phyloP scores from a whole-genome alignment of 2,329 filamentous ascomycete species.

The Aspergillus vadensis region DNA sequence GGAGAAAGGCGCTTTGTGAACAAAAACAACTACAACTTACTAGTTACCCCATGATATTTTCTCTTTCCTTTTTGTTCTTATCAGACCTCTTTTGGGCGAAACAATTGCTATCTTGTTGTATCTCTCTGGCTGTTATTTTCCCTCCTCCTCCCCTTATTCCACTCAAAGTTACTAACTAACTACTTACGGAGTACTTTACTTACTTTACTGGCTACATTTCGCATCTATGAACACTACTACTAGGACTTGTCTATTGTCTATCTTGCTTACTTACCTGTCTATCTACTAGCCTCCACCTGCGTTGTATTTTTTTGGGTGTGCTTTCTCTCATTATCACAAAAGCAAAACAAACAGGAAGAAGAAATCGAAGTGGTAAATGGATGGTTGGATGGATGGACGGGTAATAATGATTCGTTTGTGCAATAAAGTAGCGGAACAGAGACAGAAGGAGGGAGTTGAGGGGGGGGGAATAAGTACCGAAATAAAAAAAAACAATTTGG shows the following conservation, averaged over 20 bases:
- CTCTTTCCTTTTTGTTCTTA: conserved; percentile 7
- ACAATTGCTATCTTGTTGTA: conserved; percentile 9
- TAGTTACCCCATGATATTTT: background rate
- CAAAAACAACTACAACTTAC: background rate
- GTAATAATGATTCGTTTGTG: background rate
- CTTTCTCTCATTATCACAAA: background rate
- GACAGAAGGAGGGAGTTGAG: background rate
- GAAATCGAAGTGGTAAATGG: background rate
- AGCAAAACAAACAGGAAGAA: background rate
- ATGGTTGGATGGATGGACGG: background rate
- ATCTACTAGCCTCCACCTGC: background rate
- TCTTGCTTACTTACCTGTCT: background rate
- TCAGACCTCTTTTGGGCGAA: background rate
- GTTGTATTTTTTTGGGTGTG: background rate
- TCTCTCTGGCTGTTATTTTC: background rate
- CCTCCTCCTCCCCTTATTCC: background rate
- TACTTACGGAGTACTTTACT: background rate
- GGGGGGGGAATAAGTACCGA: no score
- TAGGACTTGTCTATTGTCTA: background rate
- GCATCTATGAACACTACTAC: background rate
- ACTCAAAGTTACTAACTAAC: background rate
- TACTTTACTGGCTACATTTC: background rate
- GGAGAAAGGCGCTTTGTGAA: conserved; percentile 46
- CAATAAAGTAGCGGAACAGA: background rate
- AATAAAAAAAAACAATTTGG: background rate